phyloP scores from a whole-genome alignment of 441 rosid species.

The Pelargonium myrrhifolium region DNA sequence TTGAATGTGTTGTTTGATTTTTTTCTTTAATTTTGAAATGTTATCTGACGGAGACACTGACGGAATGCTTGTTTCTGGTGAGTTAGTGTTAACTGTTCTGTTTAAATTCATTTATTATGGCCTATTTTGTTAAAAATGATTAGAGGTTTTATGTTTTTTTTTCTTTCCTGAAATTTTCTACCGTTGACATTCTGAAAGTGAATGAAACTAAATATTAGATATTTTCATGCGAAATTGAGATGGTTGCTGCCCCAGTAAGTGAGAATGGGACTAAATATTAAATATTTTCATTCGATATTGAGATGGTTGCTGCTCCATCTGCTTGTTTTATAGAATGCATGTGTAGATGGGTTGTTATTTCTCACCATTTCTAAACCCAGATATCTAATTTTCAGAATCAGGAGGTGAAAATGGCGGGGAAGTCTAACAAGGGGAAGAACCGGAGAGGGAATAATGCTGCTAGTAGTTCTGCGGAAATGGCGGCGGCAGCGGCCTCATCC shows the following conservation, averaged over 20 bases:
- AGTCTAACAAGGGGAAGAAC: slow-evolving; percentile 70
- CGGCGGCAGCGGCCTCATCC: slow-evolving; percentile 19
- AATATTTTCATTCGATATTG: neutral
- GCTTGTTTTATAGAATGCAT: neutral
- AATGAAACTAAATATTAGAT: neutral
- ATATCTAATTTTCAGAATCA: neutral
- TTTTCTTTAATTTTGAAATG: neutral
- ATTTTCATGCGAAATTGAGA: neutral
- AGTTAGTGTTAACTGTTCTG: no score
- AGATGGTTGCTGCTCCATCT: neutral
- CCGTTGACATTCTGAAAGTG: neutral
- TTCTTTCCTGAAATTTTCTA: neutral
- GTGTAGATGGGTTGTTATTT: neutral
- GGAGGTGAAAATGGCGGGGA: slow-evolving; percentile 70
- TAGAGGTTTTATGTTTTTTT: neutral
- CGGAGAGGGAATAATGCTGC: slow-evolving; percentile 38
- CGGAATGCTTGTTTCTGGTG: neutral
- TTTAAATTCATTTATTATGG: neutral
- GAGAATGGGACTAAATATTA: neutral
- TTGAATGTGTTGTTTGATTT: slow-evolving; percentile 1
- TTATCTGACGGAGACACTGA: neutral
- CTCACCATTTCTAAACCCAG: neutral
- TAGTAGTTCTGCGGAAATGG: slow-evolving; percentile 31
- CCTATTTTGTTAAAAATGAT: neutral
- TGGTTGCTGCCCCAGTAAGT: neutral